Conservation (phyloP, 202 grass and related monocot genomes). For the Hordeum pubiflorum region DNA sequence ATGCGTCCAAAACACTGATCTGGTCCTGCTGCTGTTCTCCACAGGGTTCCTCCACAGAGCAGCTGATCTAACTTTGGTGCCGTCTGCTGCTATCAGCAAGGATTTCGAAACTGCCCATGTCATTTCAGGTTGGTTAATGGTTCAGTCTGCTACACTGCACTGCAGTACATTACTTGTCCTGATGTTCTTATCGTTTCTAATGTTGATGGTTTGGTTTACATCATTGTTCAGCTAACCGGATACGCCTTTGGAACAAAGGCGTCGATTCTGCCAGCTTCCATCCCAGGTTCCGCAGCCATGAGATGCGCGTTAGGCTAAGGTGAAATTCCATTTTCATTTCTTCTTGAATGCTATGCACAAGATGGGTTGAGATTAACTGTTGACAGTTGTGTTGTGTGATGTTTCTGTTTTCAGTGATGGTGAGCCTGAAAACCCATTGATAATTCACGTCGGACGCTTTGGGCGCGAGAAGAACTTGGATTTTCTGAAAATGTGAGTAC, state of each 20-base stretch:
- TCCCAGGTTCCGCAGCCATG: constrained; percentile 38
- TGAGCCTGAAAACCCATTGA: constrained; percentile 46
- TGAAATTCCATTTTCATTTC: background rate
- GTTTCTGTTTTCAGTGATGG: constrained; percentile 41
- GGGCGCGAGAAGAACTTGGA: constrained; percentile 68
- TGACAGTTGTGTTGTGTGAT: background rate
- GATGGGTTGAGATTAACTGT: background rate
- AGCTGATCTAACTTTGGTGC: constrained; percentile 72
- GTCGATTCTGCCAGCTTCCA: constrained; percentile 74
- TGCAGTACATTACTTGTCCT: background rate
- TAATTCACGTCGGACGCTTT: constrained; percentile 70
- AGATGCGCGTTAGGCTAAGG: constrained; percentile 55
- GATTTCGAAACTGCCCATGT: constrained; percentile 57
- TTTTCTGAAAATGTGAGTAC: constrained; percentile 58
- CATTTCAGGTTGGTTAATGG: constrained; percentile 39
- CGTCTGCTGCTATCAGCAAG: constrained; percentile 63
- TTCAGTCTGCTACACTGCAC: background rate
- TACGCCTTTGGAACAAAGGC: constrained; percentile 78
- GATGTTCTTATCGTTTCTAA: background rate
- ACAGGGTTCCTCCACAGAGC: constrained; percentile 69
- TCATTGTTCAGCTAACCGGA: constrained; percentile 43
- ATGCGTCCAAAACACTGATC: background rate
- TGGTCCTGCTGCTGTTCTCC: background rate
- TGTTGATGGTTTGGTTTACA: background rate
- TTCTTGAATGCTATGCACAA: background rate